Percentiles rank a stretch among this genome's conserved stretches.
phyloP scores from a whole-genome alignment of 257 asterid species.

The Gynochthodes officinalis region DNA sequence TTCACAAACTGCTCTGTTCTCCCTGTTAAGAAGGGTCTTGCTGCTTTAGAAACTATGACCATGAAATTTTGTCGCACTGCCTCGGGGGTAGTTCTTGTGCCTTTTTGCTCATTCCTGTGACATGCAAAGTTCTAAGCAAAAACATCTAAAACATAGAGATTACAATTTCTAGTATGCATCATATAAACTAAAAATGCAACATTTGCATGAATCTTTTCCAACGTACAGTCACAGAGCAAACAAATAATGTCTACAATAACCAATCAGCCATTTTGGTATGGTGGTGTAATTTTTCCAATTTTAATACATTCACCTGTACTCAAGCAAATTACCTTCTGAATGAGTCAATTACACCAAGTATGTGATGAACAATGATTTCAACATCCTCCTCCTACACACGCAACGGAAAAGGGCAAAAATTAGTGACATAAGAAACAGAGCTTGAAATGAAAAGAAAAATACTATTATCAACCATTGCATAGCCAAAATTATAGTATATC shows the following conservation, averaged over 20 bases:
- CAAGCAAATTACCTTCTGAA: slow-evolving; percentile 49
- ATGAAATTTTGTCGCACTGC: slow-evolving; percentile 42
- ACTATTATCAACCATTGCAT: not conserved
- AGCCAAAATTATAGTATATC: not conserved
- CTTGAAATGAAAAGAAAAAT: not conserved
- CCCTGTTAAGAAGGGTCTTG: slow-evolving; percentile 57
- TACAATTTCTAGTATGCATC: not conserved
- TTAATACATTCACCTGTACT: not conserved
- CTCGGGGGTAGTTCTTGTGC: slow-evolving; percentile 30
- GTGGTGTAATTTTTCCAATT: not conserved
- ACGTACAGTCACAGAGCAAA: not conserved
- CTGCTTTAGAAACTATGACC: slow-evolving; percentile 45
- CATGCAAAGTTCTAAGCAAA: not conserved
- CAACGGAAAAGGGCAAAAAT: slow-evolving; percentile 3
- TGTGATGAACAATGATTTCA: slow-evolving; percentile 65
- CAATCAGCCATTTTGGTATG: not conserved
- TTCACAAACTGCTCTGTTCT: slow-evolving; percentile 56
- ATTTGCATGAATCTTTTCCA: not conserved
- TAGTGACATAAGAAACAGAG: not conserved
- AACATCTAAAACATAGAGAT: not conserved
- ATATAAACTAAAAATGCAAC: too few relatives aligned
- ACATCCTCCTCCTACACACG: slow-evolving; percentile 70
- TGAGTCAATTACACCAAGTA: slow-evolving; percentile 57
- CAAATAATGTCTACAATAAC: not conserved
- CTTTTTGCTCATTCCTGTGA: slow-evolving; percentile 51